Evolutionary conservation across 345 rosid genomes (phyloP).

Genomic region (Sapria himalayana): DNA sequence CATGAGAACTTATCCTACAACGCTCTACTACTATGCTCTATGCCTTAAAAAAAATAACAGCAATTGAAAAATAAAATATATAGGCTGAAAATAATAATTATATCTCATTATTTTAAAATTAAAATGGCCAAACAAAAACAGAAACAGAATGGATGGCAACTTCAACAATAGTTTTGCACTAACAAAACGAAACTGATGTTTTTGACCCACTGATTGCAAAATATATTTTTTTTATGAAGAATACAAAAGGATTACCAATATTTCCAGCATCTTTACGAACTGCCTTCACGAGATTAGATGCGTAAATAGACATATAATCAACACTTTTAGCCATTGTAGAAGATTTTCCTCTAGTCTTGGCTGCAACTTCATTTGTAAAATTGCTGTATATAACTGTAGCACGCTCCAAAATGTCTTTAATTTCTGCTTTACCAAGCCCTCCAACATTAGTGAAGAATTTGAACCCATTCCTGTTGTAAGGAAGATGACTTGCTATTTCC

Average conservation of each 20-base stretch:
- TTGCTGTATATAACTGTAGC: constrained; percentile 60
- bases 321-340: constrained; percentile 31
- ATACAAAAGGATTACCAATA: constrained; percentile 64
- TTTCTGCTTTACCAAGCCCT: constrained; percentile 84
- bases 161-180: no score
- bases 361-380: constrained; percentile 19
- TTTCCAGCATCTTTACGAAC: constrained; percentile 75
- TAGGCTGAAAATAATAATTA: no score
- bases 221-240: no score
- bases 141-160: no score
- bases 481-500: constrained; percentile 89
- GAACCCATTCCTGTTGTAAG: constrained; percentile 92
- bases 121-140: no score
- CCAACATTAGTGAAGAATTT: constrained; percentile 86
- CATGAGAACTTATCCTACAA: no score
- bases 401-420: constrained; percentile 63
- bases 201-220: no score
- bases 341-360: constrained; percentile 15
- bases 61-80: no score
- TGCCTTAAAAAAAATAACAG: no score
- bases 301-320: constrained; percentile 73
- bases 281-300: constrained; percentile 71
- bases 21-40: no score
- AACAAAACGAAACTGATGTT: no score
- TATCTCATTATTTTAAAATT: no score